A percentile compares a stretch with the other conserved stretches of the same genome.
Evolutionary conservation across 2,329 filamentous ascomycete genomes (phyloP).

Genomic region (Dichotomopilus funicola): DNA sequence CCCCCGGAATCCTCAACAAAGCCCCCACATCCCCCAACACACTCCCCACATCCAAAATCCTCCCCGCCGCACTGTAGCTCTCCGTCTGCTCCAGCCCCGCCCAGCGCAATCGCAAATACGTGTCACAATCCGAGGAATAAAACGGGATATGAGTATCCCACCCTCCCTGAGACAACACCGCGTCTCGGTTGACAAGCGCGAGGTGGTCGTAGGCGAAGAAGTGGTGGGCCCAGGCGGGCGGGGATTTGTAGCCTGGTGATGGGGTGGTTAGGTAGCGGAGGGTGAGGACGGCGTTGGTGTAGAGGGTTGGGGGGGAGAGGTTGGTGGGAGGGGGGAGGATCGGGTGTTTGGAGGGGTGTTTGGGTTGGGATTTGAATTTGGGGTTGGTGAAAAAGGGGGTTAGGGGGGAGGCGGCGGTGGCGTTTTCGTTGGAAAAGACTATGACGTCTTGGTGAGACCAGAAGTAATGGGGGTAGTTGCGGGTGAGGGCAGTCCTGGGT

Average conservation of each 20-base stretch:
- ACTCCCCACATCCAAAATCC: slow-evolving; percentile 37
- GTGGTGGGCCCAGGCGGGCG: slow-evolving; percentile 40
- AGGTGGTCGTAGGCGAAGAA: slow-evolving; percentile 57
- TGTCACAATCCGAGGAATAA: slow-evolving; percentile 52
- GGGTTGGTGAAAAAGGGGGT: too few relatives aligned
- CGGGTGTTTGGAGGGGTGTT: slow-evolving; percentile 30
- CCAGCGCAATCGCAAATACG: slow-evolving; percentile 41
- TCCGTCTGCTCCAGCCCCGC: slow-evolving; percentile 36
- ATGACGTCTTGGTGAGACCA: slow-evolving; percentile 49
- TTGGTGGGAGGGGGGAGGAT: slow-evolving; percentile 39
- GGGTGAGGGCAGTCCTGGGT: slow-evolving; percentile 20
- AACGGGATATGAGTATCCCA: slow-evolving; percentile 56
- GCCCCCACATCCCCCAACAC: slow-evolving; percentile 38
- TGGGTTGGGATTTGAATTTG: too few relatives aligned
- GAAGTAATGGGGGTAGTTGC: slow-evolving; percentile 44
- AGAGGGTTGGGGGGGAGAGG: slow-evolving; percentile 32
- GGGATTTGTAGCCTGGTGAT: slow-evolving; percentile 22
- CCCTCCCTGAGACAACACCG: slow-evolving; percentile 43
- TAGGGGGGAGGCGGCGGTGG: slow-evolving; percentile 21
- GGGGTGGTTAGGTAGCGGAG: slow-evolving; percentile 28
- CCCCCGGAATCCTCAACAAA: slow-evolving; percentile 35
- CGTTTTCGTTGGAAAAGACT: slow-evolving; percentile 38
- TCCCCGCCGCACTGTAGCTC: slow-evolving; percentile 28
- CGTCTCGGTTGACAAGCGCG: slow-evolving; percentile 47
- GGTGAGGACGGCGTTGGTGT: slow-evolving; percentile 34